These are phyloP conservation scores for Zygnema circumcarinatum DNA, from an alignment of 139 green algal genomes.

Conservation along the genomic window DNA sequence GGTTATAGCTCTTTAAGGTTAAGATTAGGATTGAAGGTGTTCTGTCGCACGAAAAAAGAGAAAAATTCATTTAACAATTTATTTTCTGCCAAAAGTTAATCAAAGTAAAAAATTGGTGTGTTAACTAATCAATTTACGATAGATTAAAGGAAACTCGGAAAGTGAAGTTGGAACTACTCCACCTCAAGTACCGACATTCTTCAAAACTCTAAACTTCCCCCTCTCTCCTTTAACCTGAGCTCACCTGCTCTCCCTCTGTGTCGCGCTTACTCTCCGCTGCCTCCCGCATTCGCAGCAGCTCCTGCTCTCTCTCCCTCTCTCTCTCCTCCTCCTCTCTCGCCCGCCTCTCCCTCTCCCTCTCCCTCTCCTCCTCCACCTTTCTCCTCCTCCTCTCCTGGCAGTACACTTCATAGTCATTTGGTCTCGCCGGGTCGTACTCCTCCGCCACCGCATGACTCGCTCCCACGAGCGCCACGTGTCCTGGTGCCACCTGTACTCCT, in stretches of 20 bases:
- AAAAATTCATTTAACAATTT: no score
- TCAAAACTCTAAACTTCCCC: no score
- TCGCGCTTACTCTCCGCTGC: not conserved
- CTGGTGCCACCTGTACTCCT: not conserved
- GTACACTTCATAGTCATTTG: slow-evolving; percentile 91
- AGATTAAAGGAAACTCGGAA: no score
- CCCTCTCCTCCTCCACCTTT: slow-evolving; percentile 70
- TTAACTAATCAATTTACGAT: no score
- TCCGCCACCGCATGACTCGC: slow-evolving; percentile 42
- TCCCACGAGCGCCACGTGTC: slow-evolving; percentile 34
- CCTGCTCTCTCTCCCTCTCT: slow-evolving; percentile 44
- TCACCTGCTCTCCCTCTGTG: not conserved
- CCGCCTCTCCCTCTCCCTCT: slow-evolving; percentile 74
- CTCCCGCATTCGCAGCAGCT: slow-evolving; percentile 14
- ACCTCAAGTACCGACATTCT: no score
- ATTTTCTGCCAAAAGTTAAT: no score
- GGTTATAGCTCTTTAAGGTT: no score
- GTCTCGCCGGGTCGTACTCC: slow-evolving; percentile 88
- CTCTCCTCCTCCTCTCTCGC: slow-evolving; percentile 69
- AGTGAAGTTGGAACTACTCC: no score
- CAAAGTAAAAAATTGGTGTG: no score
- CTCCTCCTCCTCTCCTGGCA: slow-evolving; percentile 45
- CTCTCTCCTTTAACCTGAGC: no score
- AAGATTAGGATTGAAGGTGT: no score
- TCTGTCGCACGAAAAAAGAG: no score